A percentile compares a stretch with the other conserved stretches of the same genome.
Evolutionary conservation across 371 early-diverging fungal species (phyloP).

Genomic region (Mucor circinelloides): DNA sequence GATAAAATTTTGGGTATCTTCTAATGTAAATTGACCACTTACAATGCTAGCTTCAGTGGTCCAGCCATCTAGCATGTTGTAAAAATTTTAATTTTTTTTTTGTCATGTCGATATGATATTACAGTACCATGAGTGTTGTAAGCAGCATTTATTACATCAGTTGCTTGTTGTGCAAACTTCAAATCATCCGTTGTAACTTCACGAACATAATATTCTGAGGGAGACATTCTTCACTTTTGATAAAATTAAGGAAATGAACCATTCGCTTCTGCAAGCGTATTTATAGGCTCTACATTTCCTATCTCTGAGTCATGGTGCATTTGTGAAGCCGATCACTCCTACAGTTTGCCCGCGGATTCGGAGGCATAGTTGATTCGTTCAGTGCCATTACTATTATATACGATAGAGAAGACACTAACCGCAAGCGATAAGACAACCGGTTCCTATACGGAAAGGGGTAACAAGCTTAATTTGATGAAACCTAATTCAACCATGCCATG

Average conservation of each 20-base stretch:
- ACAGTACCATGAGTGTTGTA: slow-evolving; percentile 8
- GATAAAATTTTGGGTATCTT: slow-evolving; percentile 30
- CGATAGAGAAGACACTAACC: too few species aligned
- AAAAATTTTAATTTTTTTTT: background rate
- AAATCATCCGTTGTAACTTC: slow-evolving; percentile 17
- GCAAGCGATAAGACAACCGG: too few species aligned
- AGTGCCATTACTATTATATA: too few species aligned
- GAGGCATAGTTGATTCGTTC: background rate
- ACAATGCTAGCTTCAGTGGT: slow-evolving; percentile 46
- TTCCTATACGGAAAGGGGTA: too few species aligned
- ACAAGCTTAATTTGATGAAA: too few species aligned
- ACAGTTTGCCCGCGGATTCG: background rate
- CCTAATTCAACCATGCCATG: too few species aligned
- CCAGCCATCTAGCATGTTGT: slow-evolving; percentile 39
- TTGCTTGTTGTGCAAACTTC: slow-evolving; percentile 10
- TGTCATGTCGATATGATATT: background rate
- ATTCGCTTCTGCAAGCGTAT: background rate
- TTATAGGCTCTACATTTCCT: background rate
- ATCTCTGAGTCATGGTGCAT: background rate
- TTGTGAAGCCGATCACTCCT: background rate
- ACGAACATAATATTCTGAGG: slow-evolving; percentile 12
- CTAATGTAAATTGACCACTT: slow-evolving; percentile 26
- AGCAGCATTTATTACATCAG: slow-evolving; percentile 15
- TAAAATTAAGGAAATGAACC: background rate
- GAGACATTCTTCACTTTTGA: background rate